phyloP scores from a whole-genome alignment of 2,329 filamentous ascomycete species.

The Monosporascus sp. region DNA sequence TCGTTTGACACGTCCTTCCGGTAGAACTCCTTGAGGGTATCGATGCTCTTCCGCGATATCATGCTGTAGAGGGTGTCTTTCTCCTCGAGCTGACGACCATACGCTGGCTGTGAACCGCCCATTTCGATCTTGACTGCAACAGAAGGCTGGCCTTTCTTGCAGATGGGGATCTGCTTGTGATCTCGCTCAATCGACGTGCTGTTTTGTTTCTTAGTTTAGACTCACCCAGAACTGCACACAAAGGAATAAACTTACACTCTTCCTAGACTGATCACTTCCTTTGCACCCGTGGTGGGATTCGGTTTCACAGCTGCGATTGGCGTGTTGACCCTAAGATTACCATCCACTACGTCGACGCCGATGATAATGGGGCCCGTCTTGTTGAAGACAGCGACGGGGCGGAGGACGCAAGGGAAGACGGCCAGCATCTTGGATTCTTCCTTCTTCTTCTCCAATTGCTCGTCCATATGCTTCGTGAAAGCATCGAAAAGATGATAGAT shows the following conservation, averaged over 20 bases:
- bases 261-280: constrained; percentile 79
- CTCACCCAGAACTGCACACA: not conserved
- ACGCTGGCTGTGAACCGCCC: constrained; percentile 85
- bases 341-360: constrained; percentile 92
- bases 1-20: constrained; percentile 56
- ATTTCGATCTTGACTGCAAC: constrained; percentile 97
- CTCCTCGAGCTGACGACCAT: constrained; percentile 93
- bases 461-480: constrained; percentile 91
- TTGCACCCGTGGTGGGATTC: constrained; percentile 71
- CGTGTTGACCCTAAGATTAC: constrained; percentile 78
- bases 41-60: constrained; percentile 83
- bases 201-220: constrained; percentile 20
- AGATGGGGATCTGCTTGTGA: constrained; percentile 87
- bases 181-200: constrained; percentile 97
- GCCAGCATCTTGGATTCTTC: constrained; percentile 93
- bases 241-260: constrained; percentile 70
- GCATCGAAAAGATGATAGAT: constrained; percentile 98
- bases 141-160: constrained; percentile 95
- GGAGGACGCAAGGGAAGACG: constrained; percentile 92
- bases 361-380: constrained; percentile 95
- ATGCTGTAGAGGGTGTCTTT: constrained; percentile 80
- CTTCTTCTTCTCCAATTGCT: constrained; percentile 84
- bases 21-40: constrained; percentile 95
- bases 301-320: constrained; percentile 83
- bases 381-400: constrained; percentile 92